phyloP scores from a whole-genome alignment of 305 asterid species.

The Nicotiana rustica region DNA sequence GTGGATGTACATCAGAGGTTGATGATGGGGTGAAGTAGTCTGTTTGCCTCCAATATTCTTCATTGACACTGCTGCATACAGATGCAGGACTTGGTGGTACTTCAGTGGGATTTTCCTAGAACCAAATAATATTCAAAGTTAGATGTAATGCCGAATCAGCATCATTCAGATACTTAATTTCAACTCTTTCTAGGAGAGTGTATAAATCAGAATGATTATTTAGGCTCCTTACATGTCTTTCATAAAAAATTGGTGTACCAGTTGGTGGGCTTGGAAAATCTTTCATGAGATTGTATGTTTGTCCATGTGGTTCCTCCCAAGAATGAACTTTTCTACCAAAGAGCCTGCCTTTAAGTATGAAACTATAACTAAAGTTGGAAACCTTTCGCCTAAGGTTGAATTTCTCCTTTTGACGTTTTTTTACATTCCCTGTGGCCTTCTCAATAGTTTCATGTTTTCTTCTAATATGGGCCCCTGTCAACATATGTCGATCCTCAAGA shows the following conservation, averaged over 20 bases:
- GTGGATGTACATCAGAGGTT: conserved; percentile 61
- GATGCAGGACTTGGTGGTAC: conserved; percentile 99
- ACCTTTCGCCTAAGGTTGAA: conserved; percentile 83
- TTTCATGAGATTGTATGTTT: conserved; percentile 51
- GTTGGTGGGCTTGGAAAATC: conserved; percentile 67
- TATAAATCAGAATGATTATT: neutral
- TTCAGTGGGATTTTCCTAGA: conserved; percentile 91
- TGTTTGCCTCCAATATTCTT: conserved; percentile 75
- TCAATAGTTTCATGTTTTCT: conserved; percentile 84
- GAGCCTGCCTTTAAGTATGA: conserved; percentile 74
- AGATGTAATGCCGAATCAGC: conserved; percentile 17
- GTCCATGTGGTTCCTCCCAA: conserved; percentile 51
- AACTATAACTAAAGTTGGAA: conserved; percentile 80
- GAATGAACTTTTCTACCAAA: conserved; percentile 80
- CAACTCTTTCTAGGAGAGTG: neutral
- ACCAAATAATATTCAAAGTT: conserved; percentile 26
- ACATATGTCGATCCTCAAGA: conserved; percentile 76
- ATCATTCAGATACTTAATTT: neutral
- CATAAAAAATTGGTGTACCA: conserved; percentile 52
- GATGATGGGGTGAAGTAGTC: conserved; percentile 76
- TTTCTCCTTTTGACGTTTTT: conserved; percentile 75
- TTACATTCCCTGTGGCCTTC: conserved; percentile 60
- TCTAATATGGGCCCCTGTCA: conserved; percentile 81
- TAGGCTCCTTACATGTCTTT: conserved; percentile 67
- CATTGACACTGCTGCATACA: conserved; percentile 81